Evolutionary conservation across 2,329 filamentous ascomycete genomes (phyloP).

Genomic region (Didymella pomorum): DNA sequence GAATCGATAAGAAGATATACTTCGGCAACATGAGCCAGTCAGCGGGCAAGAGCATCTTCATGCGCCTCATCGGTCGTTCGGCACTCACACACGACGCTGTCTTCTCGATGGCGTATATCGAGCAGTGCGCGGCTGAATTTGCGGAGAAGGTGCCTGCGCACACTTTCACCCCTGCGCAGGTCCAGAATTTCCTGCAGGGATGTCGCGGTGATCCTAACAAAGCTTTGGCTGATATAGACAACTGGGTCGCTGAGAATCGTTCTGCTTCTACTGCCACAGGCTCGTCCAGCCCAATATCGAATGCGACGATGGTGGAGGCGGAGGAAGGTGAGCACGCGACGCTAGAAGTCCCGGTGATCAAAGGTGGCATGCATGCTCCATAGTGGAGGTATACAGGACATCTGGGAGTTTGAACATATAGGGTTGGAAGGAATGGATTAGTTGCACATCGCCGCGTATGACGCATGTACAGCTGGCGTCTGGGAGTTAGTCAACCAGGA

Average conservation of each 20-base stretch:
- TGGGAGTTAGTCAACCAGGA: not conserved
- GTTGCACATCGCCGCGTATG: not conserved
- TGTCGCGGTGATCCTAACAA: constrained; percentile 39
- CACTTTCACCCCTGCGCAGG: constrained; percentile 44
- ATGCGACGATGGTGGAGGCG: constrained; percentile 19
- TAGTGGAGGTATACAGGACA: not conserved
- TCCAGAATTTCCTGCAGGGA: constrained; percentile 43
- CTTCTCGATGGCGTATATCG: constrained; percentile 32
- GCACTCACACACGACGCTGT: constrained; percentile 29
- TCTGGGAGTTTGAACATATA: not conserved
- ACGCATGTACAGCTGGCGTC: not conserved
- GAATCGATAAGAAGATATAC: constrained; percentile 86
- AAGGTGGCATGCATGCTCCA: not conserved
- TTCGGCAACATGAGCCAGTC: constrained; percentile 38
- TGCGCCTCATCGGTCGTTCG: constrained; percentile 41
- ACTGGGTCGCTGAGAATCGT: constrained; percentile 32
- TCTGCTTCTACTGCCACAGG: not conserved
- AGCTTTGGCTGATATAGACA: constrained; percentile 29
- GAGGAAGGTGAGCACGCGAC: constrained; percentile 11
- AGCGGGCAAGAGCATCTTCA: constrained; percentile 38
- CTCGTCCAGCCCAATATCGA: constrained; percentile 14
- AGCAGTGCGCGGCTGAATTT: constrained; percentile 36
- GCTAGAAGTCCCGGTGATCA: not conserved
- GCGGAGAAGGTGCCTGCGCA: constrained; percentile 36
- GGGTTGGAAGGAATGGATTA: not conserved